Conservation (phyloP, 2,329 filamentous ascomycete species). For the Fusarium scirpi region DNA sequence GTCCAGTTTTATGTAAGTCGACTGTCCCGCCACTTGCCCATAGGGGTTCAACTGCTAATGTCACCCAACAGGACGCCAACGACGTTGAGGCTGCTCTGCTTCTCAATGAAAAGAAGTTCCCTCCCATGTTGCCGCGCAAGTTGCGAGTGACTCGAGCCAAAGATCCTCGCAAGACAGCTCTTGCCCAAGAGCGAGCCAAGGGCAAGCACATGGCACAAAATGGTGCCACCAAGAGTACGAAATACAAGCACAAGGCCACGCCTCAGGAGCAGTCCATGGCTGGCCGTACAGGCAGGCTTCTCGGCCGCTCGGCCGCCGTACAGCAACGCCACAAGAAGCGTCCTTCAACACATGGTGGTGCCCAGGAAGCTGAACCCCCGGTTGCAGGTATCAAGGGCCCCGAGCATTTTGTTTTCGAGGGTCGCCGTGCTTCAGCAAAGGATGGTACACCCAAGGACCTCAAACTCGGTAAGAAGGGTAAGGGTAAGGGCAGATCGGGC, state of each 20-base stretch:
- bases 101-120: constrained; percentile 90
- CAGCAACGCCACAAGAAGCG: constrained; percentile 55
- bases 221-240: constrained; percentile 56
- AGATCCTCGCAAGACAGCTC: constrained; percentile 71
- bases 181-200: constrained; percentile 56
- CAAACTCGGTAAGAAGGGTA: constrained; percentile 69
- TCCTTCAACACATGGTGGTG: constrained; percentile 36
- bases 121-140: constrained; percentile 89
- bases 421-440: constrained; percentile 76
- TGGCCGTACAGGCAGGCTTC: constrained; percentile 79
- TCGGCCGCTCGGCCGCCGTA: constrained; percentile 75
- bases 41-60: constrained; percentile 11
- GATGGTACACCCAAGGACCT: constrained; percentile 73
- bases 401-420: constrained; percentile 83
- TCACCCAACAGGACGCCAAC: constrained; percentile 74
- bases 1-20: constrained; percentile 84
- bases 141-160: constrained; percentile 90
- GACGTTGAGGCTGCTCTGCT: constrained; percentile 91
- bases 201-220: constrained; percentile 53
- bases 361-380: constrained; percentile 31
- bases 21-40: background rate
- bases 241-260: constrained; percentile 77
- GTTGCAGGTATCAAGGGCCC: constrained; percentile 63
- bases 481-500: constrained; percentile 58
- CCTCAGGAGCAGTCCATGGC: constrained; percentile 76